These are phyloP conservation scores for Boletus rufocinnamomeus DNA, from an alignment of 768 basidiomycete species.

Conservation along the genomic window DNA sequence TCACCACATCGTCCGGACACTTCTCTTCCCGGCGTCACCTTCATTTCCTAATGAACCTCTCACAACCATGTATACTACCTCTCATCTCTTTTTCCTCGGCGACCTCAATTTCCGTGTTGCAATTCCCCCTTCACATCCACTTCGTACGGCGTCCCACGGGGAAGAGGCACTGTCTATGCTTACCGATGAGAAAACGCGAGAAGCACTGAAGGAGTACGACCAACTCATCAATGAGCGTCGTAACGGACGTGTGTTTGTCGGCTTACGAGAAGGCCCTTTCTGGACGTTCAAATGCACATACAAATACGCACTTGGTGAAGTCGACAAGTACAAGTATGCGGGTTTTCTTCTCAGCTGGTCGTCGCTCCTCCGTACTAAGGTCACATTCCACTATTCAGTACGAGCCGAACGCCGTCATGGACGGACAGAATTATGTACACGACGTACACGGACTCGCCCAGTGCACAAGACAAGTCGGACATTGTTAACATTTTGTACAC, in stretches of 20 bases:
- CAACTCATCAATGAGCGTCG: conserved; percentile 65
- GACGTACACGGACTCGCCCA: conserved; percentile 66
- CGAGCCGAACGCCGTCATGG: conserved; percentile 82
- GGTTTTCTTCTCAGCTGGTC: neutral
- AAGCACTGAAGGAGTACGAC: conserved; percentile 69
- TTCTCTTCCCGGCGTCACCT: conserved; percentile 69
- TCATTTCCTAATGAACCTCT: conserved; percentile 38
- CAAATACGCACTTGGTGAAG: conserved; percentile 79
- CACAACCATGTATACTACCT: conserved; percentile 78
- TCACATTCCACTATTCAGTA: conserved; percentile 37
- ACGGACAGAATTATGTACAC: conserved; percentile 91
- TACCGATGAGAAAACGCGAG: conserved; percentile 52
- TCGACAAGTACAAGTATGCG: conserved; percentile 77
- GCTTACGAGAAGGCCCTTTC: conserved; percentile 83
- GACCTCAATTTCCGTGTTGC: conserved; percentile 90
- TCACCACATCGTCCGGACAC: conserved; percentile 72
- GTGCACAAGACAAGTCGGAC: conserved; percentile 48
- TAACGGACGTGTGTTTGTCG: conserved; percentile 66
- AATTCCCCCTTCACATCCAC: conserved; percentile 56
- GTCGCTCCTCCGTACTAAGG: conserved; percentile 2
- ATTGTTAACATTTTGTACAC: conserved; percentile 75
- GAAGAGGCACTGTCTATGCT: conserved; percentile 45
- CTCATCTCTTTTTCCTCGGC: conserved; percentile 91
- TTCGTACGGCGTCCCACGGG: conserved; percentile 36
- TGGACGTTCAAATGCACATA: conserved; percentile 91